Evolutionary conservation across 257 asterid genomes (phyloP).

Genomic region (Petunia axillaris): DNA sequence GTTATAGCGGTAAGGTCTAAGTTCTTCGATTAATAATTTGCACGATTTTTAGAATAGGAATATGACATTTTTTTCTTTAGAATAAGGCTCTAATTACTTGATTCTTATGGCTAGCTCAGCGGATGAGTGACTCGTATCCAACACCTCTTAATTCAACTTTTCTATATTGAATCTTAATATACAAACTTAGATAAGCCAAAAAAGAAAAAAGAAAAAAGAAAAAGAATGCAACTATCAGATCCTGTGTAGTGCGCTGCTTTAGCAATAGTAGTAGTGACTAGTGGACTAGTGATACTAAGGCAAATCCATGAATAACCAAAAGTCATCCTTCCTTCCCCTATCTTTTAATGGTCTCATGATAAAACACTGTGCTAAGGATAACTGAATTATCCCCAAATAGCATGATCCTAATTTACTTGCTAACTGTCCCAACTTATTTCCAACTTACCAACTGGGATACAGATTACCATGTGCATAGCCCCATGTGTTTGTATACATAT

Average conservation of each 20-base stretch:
- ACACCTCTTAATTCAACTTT: too few species aligned
- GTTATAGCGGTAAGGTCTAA: too few species aligned
- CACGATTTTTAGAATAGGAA: too few species aligned
- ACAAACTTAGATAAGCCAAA: too few species aligned
- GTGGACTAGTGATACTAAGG: not conserved
- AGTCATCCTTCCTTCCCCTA: too few species aligned
- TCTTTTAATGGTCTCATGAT: not conserved
- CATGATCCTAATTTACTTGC: not conserved
- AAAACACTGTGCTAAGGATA: not conserved
- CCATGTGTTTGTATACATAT: too few species aligned
- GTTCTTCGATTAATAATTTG: too few species aligned
- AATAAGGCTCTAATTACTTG: not conserved
- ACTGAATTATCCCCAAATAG: not conserved
- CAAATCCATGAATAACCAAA: not conserved
- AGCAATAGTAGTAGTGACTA: not conserved
- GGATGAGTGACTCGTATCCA: not conserved
- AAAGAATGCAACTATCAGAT: too few species aligned
- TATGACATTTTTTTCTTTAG: too few species aligned
- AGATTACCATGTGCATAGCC: slow-evolving; percentile 11
- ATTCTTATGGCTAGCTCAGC: not conserved
- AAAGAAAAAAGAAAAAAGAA: too few species aligned
- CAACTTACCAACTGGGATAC: not conserved
- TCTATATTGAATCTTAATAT: too few species aligned
- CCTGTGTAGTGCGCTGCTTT: not conserved
- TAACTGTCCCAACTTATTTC: not conserved